Conservation (phyloP, 345 rosid species). For the Cardamine chenopodiifolia region DNA sequence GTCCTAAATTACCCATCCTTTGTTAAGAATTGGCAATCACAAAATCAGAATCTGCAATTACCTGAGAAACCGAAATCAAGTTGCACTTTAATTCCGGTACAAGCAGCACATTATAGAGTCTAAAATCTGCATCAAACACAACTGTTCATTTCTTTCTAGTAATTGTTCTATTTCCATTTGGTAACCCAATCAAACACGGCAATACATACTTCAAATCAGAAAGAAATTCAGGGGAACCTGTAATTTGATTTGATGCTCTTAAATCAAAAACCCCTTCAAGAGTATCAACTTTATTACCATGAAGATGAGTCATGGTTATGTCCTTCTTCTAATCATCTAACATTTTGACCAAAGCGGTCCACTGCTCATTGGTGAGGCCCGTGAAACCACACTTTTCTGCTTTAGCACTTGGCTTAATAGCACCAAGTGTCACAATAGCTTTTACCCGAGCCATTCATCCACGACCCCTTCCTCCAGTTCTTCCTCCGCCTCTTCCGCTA, state of each 20-base stretch:
- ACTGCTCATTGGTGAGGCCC: too few species aligned
- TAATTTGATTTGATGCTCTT: too few species aligned
- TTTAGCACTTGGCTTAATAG: too few species aligned
- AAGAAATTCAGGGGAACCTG: neutral
- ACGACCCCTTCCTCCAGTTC: too few species aligned
- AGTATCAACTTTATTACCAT: neutral
- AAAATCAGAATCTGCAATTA: neutral
- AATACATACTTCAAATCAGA: neutral
- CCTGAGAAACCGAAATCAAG: neutral
- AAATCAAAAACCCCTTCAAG: too few species aligned
- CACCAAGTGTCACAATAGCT: too few species aligned
- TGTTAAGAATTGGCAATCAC: slow-evolving; percentile 6
- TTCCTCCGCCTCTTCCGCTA: too few species aligned
- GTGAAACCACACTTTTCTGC: too few species aligned
- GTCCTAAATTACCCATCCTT: slow-evolving; percentile 30
- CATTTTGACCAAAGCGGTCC: too few species aligned
- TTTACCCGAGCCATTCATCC: too few species aligned
- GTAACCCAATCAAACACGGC: neutral
- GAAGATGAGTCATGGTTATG: too few species aligned
- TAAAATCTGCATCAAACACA: neutral
- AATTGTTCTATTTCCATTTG: neutral
- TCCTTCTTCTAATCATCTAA: too few species aligned
- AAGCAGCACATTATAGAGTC: neutral
- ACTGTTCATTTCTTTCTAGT: neutral
- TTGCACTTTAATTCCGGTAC: neutral